Conservation (phyloP, 1,284 basidiomycete genomes). For the Mrakiaceae sp. region DNA sequence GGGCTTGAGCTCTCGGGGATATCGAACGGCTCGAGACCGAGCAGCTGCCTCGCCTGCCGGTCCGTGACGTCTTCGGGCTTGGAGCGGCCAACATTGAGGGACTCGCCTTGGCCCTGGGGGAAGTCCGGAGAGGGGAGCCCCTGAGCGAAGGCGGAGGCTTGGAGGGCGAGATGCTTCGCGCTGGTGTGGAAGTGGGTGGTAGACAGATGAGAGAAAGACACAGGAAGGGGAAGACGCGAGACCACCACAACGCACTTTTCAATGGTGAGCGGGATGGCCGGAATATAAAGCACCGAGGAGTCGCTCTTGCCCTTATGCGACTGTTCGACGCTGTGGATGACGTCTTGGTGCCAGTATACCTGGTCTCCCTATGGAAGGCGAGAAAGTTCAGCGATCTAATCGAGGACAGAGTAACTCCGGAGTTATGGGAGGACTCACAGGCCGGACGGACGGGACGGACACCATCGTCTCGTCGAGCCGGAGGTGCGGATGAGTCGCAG, state of each 20-base stretch:
- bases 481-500: conserved; percentile 58
- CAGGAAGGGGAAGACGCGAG: background rate
- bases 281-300: conserved; percentile 69
- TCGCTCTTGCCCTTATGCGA: conserved; percentile 50
- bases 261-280: conserved; percentile 56
- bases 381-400: background rate
- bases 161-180: conserved; percentile 51
- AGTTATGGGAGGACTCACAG: conserved; percentile 23
- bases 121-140: conserved; percentile 62
- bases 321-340: conserved; percentile 59
- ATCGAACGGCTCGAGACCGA: conserved; percentile 29
- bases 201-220: background rate
- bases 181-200: background rate
- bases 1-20: conserved; percentile 7
- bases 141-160: conserved; percentile 44
- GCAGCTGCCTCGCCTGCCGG: conserved; percentile 42
- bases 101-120: conserved; percentile 61
- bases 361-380: background rate
- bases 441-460: conserved; percentile 56
- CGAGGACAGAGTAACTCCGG: too few relatives aligned
- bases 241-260: conserved; percentile 42
- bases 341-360: conserved; percentile 46
- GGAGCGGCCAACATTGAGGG: conserved; percentile 44
- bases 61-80: conserved; percentile 38
- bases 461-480: conserved; percentile 55